Base-by-base conservation (phyloP, 139 green algal species). In the Chlorokybus atmophyticus region DNA sequence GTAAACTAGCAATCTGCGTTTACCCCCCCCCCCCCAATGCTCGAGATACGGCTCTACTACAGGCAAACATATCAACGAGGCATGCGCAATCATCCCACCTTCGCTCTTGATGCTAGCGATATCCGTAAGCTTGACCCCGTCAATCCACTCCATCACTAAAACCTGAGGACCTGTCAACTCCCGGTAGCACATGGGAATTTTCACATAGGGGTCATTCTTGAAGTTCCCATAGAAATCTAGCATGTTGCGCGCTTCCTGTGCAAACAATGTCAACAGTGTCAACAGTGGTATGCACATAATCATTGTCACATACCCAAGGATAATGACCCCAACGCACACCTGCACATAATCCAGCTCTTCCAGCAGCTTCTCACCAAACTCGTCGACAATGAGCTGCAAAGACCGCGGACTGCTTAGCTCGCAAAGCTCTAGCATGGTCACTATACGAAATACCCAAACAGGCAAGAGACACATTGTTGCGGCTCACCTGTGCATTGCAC, bases 61-160 rank as follows among this genome's bases (percentile, higher is more conserved):
- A 55, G 49, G 49, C 19, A 55, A 55, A 55, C 19, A 53, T n/a
- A n/a, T n/a, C n/a, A n/a, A n/a, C n/a, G n/a, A n/a, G n/a, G n/a
- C n/a, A n/a, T n/a, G n/a, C n/a, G 52, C 27, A 29, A 39, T 23
- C 27, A 28, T n/a, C n/a, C n/a, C n/a, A n/a, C 80, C 32, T 8
- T 4, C 60, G 25, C 32, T 50, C 19, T 25, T 26, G 41, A 74
- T 64, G 32, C 42, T 52, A 29, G 73, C 59, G n/a, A 68, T 70
- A 48, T 94, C 78, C 3, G 87, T 95, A 75, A 87, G 96, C 32
- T 89, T 75, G 26, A 97, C 79, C 50, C 92, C 92, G 53, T 98
- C 84, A 49, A 99, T 94, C 92, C 92, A 99, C 78, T 99, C 92
- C 92, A 99, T 99, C 7, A 90, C 75, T 27, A 99, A 70, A 29